Base-by-base conservation (phyloP, 202 grass and related monocot species). In the Carex arenaria region DNA sequence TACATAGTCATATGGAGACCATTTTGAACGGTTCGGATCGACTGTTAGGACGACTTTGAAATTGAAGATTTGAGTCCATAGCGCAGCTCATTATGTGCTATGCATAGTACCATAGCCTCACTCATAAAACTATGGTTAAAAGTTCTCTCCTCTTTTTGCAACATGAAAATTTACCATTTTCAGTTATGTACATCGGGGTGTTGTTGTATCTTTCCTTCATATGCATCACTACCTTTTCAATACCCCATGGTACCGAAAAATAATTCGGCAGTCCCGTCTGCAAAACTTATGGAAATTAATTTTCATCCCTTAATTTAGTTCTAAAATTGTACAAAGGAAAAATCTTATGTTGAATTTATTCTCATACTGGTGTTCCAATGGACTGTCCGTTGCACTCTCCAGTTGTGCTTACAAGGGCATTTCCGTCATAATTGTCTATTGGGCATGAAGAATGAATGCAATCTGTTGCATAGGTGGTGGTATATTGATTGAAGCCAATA, bases 131-230 rank as follows among this genome's bases (percentile, higher is more conserved):
- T 49, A 61, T 34, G 3, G 43, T 53, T 14, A 31, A 14, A 14
- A 3, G 53, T 17, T 60, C 72, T 82, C 71, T 17, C 32, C 82
- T 5, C 22, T 18, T 32, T 56, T 31, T 55, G 23, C 11, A 76
- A 32, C 56, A 55, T 11, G 51, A 43, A 76, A 31, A 69, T 63
- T 47, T 85, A 95, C 90, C 93, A 61, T 95, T 95, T 90, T 95
- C 93, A 40, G 90, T 86, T 4, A 95, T 89, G 77, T 87, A 89
- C 42, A 79, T 95, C 17, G 90, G 69, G 3, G 64, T 89, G 43
- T 95, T 93, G 30, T 85, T 93, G 79, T 91, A 95, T 89, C 88
- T 93, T 82, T 91, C 15, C 85, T 84, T 95, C 74, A 86, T 84
- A 52, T 91, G 87, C 64, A 84, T 91, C 7, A 89, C 81, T 19